Conservation (phyloP, 345 rosid genomes). For the Salix suchowensis region DNA sequence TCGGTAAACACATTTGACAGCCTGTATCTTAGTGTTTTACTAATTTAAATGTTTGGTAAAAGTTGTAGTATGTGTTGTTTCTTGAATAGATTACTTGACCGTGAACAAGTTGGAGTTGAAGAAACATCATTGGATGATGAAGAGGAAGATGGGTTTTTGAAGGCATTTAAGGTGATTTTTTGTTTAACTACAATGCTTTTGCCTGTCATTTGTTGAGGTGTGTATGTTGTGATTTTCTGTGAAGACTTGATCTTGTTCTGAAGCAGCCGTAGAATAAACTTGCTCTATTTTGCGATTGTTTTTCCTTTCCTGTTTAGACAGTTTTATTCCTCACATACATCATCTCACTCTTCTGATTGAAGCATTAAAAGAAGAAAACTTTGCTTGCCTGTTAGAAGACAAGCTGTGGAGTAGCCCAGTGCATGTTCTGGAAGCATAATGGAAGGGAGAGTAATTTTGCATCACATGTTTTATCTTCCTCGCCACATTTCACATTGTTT, state of each 20-base stretch:
- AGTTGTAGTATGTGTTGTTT: conserved; percentile 5
- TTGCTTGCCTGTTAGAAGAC: background rate
- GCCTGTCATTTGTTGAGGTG: background rate
- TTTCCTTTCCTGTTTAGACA: background rate
- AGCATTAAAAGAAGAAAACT: background rate
- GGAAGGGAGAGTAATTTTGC: background rate
- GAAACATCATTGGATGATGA: conserved; percentile 84
- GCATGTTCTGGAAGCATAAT: background rate
- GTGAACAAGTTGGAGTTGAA: conserved; percentile 76
- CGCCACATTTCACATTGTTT: background rate
- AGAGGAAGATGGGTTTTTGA: conserved; percentile 92
- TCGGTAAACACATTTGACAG: conserved; percentile 43
- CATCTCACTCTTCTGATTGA: background rate
- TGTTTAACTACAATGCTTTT: background rate
- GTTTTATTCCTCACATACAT: background rate
- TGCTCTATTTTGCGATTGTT: background rate
- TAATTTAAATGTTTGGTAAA: background rate
- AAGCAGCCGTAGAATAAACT: background rate
- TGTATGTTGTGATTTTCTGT: background rate
- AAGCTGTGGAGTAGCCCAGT: background rate
- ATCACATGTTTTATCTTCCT: background rate
- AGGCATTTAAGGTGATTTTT: conserved; percentile 85
- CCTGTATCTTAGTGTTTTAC: background rate
- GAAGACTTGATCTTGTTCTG: background rate
- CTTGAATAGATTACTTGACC: conserved; percentile 76